phyloP scores from a whole-genome alignment of 2,329 filamentous ascomycete species.

The Simplicillium aogashimaense region DNA sequence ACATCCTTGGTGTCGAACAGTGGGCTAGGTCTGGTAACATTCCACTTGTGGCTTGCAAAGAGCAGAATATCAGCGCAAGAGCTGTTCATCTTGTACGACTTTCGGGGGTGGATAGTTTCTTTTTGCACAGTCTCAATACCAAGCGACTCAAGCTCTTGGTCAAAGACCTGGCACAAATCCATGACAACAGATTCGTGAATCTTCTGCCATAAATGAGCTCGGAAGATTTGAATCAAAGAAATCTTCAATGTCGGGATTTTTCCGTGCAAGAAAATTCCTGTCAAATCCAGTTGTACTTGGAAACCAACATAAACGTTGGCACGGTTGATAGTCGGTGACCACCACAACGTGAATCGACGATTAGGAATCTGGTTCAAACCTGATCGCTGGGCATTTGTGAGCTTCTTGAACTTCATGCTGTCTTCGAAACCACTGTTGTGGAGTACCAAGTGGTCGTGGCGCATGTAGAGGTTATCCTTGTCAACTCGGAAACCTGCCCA shows the following conservation, averaged over 20 bases:
- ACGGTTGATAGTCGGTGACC: constrained; percentile 87
- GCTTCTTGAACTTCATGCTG: constrained; percentile 95
- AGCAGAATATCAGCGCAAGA: constrained; percentile 95
- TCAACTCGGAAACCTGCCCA: constrained; percentile 43
- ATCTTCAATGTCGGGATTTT: constrained; percentile 99
- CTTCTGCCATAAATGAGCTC: constrained; percentile 99
- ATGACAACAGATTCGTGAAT: constrained; percentile 98
- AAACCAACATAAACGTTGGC: constrained; percentile 99
- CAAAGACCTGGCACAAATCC: constrained; percentile 97
- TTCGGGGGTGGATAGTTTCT: constrained; percentile 96
- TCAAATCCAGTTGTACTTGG: constrained; percentile 95
- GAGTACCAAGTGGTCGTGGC: constrained; percentile 35
- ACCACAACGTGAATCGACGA: constrained; percentile 96
- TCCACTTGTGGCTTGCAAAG: constrained; percentile 98
- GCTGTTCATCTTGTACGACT: constrained; percentile 99
- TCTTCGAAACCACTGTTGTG: constrained; percentile 46
- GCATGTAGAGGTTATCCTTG: constrained; percentile 37
- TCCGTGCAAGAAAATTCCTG: constrained; percentile 96
- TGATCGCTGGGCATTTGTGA: constrained; percentile 92
- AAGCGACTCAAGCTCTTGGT: constrained; percentile 90
- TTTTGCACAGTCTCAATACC: constrained; percentile 98
- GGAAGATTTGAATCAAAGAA: constrained; percentile 97
- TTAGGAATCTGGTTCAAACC: constrained; percentile 99
- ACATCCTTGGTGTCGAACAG: constrained; percentile 94
- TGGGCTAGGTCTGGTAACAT: constrained; percentile 85